These are phyloP conservation scores for Plasmodium knowlesi DNA, from an alignment of 169 alveolate species.

Conservation along the genomic window DNA sequence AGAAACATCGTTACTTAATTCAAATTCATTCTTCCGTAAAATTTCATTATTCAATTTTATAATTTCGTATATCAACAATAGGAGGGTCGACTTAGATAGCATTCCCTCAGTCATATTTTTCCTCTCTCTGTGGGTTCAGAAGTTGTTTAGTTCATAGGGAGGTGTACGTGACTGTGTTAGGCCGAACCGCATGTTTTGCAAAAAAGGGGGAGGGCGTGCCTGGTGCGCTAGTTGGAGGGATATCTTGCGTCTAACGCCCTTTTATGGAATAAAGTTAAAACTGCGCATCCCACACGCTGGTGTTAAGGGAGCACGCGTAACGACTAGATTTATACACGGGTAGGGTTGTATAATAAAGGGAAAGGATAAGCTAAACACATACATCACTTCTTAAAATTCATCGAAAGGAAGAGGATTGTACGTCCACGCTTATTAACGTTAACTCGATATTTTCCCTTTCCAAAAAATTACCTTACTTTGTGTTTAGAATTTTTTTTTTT, in stretches of 20 bases:
- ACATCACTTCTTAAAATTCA: not conserved
- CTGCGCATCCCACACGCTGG: not conserved
- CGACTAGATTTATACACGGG: not conserved
- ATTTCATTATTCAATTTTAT: slow-evolving; percentile 31
- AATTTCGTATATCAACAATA: slow-evolving; percentile 55
- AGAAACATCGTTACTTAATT: not conserved
- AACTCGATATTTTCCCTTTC: not conserved
- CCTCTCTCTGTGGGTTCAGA: not conserved
- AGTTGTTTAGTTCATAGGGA: not conserved
- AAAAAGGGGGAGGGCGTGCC: not conserved
- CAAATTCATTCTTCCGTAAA: slow-evolving; percentile 7
- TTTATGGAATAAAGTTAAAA: not conserved
- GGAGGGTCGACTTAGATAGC: slow-evolving; percentile 37
- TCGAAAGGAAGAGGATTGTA: not conserved
- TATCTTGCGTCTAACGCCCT: too few species aligned
- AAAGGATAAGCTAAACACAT: not conserved
- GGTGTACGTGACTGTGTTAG: not conserved
- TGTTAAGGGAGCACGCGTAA: not conserved
- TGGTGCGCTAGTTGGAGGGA: too few species aligned
- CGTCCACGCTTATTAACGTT: not conserved
- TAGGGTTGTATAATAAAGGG: not conserved
- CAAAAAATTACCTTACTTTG: not conserved
- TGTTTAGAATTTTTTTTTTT: not conserved
- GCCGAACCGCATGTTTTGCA: not conserved
- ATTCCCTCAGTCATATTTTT: slow-evolving; percentile 36